Base-by-base conservation (phyloP, 2,329 filamentous ascomycete genomes). In the Phoma herbarum region DNA sequence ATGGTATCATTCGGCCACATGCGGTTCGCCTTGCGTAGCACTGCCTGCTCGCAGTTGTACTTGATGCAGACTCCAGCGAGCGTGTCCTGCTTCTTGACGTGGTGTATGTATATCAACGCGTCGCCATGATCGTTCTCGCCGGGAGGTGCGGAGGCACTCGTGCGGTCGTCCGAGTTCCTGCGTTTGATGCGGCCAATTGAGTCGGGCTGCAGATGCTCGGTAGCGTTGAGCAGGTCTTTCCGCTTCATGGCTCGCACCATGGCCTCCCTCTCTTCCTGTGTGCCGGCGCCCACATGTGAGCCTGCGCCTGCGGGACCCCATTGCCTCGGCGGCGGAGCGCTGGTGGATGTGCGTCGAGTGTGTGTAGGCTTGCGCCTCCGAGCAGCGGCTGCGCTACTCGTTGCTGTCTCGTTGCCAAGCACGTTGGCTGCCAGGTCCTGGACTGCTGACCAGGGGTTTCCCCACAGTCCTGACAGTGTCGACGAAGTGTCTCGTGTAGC, bases 1-100 rank as follows among this genome's bases (percentile, higher is more conserved):
- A 98, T 90, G 62, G 88, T 92, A 73, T 98, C 95, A 63, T 93
- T 92, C 7, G 93, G 92, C 95, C 95, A 99, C 71, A 99, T 88
- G 11, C 95, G 88, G 75, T 99, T 99, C 37, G 92, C 88, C 74
- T 91, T 95, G 58, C 92, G 86, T 65, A 99, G 88, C 2, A 90
- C 85, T 46, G 93, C 90, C 55, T 93, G 88, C 62, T 91, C 87
- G 75, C 94, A 98, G 68, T 91, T 90, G 77, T 96, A 99, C 68
- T 89, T 91, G 64, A 99, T 88, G 51, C 95, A 90, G 49, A 99
- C 88, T 2, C 95, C 94, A 1, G 93, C 93, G 67, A 98, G 88
- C 1, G 93, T 98, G 78, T 99, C 95, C 43, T 86, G 86, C 14
- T 89, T 86, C 67, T 89, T 85, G 18, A 98, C 92, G 69, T 90